Evolutionary conservation across 495 filamentous ascomycete species (phyloP).

Genomic region (Penicillium waksmanii): DNA sequence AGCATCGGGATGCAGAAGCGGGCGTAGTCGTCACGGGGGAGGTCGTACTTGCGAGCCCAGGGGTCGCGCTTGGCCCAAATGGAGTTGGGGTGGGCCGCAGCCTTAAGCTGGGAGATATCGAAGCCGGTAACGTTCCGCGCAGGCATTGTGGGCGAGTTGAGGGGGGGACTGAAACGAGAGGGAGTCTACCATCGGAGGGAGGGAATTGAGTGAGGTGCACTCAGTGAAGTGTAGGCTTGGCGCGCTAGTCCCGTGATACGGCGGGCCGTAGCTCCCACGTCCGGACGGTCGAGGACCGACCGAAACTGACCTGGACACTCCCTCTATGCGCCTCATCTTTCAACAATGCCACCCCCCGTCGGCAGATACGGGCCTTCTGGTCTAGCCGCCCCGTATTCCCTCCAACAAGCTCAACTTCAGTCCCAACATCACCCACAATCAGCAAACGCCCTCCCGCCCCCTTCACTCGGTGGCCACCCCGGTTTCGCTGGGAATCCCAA

Average conservation of each 20-base stretch:
- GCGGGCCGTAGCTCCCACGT: conserved; percentile 27
- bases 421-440: conserved; percentile 59
- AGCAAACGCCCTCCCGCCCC: conserved; percentile 61
- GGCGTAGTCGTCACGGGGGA: neutral
- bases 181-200: conserved; percentile 9
- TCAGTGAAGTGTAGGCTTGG: conserved; percentile 10
- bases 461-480: conserved; percentile 61
- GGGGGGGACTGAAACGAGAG: conserved; percentile 8
- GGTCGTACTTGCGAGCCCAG: conserved; percentile 74
- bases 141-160: conserved; percentile 45
- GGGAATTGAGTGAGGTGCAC: conserved; percentile 29
- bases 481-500: conserved; percentile 65
- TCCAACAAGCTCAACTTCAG: conserved; percentile 55
- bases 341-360: conserved; percentile 44
- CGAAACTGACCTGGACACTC: conserved; percentile 25
- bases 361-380: conserved; percentile 57
- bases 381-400: conserved; percentile 54
- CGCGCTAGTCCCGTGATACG: conserved; percentile 41
- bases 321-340: conserved; percentile 17
- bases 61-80: conserved; percentile 71
- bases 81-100: conserved; percentile 63
- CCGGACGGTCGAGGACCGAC: conserved; percentile 29
- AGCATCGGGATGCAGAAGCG: conserved; percentile 16
- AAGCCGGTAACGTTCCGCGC: conserved; percentile 81
- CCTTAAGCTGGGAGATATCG: conserved; percentile 72